phyloP scores from a whole-genome alignment of 2,329 filamentous ascomycete species.

The Dothistroma pini region DNA sequence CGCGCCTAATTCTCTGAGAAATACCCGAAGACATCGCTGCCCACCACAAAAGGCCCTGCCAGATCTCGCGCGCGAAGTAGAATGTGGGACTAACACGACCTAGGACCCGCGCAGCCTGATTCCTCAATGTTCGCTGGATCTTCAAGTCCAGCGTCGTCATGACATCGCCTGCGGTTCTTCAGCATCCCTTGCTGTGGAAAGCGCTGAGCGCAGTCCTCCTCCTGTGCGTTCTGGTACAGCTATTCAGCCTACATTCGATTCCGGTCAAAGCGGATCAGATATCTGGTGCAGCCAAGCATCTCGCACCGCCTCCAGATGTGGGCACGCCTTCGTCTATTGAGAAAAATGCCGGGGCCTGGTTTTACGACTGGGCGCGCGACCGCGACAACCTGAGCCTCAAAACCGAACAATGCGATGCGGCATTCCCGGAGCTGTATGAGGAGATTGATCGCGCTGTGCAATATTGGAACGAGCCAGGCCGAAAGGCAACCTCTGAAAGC shows the following conservation, averaged over 20 bases:
- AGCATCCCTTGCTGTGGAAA: slow-evolving; percentile 19
- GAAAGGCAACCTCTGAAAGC: slow-evolving; percentile 11
- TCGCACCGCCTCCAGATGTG: neutral
- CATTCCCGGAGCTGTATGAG: slow-evolving; percentile 33
- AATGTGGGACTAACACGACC: neutral
- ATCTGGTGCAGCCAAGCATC: neutral
- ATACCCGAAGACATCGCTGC: neutral
- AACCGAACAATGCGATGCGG: slow-evolving; percentile 29
- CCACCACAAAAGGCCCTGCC: neutral
- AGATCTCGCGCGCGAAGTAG: neutral
- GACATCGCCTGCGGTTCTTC: neutral
- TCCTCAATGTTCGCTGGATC: neutral
- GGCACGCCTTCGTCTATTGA: neutral
- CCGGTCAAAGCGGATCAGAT: neutral
- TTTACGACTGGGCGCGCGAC: slow-evolving; percentile 25
- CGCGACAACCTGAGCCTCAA: slow-evolving; percentile 30
- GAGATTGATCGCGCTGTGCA: slow-evolving; percentile 32
- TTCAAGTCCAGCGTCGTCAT: neutral
- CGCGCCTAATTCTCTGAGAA: neutral
- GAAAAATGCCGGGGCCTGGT: slow-evolving; percentile 10
- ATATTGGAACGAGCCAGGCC: slow-evolving; percentile 10
- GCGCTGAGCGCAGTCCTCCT: slow-evolving; percentile 18
- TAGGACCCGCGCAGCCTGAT: neutral
- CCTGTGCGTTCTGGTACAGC: slow-evolving; percentile 19
- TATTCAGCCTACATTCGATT: slow-evolving; percentile 7